Base-by-base conservation (phyloP, 768 basidiomycete genomes). In the Leccinum obscurum region DNA sequence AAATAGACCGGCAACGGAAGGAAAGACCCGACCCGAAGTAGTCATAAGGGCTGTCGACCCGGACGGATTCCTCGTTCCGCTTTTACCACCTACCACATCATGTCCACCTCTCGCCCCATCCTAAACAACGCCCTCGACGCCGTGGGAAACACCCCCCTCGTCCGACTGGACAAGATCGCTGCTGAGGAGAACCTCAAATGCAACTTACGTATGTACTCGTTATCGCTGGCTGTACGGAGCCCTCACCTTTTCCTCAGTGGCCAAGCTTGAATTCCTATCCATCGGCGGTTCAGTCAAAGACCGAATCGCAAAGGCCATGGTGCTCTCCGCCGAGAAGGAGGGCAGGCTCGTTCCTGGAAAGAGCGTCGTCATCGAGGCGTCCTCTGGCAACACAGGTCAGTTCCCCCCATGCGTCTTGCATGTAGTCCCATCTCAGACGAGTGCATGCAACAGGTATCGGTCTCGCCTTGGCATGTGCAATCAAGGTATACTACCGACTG, bases 201-300 rank as follows among this genome's bases (percentile, higher is more conserved):
- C 76, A 97, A 96, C 73, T 80, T 99, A 11, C 75, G 95, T 96
- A 71, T 70, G 93, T 80, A 4, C 39, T 17, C 3, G 7, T n/a
- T 17, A 11, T 53, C 34, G 32, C 34, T 49, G 35, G 7, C 15
- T 13, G 17, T 51, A 49, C 44, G 24, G 39, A 41, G 3, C 22
- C 35, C 30, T 13, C 24, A 20, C 53, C 24, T 2, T 30, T 32
- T 15, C 17, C 20, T 4, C n/a, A 95, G 92, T 96, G 70, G 95
- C 82, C 7, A 98, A 97, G 75, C 81, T 91, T 15, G 96, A 99
- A 68, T 98, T 85, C 72, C 83, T 92, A 70, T 94, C 92, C 20
- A 88, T 87, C 2, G 97, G 96, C 10, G 96, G 96, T 3, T 94
- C 91, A 3, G 90, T 98, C 60, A 99, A 99, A 77, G 96, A 98